phyloP scores from a whole-genome alignment of 202 grass and related monocot genomes.

The Panicum virgatum region DNA sequence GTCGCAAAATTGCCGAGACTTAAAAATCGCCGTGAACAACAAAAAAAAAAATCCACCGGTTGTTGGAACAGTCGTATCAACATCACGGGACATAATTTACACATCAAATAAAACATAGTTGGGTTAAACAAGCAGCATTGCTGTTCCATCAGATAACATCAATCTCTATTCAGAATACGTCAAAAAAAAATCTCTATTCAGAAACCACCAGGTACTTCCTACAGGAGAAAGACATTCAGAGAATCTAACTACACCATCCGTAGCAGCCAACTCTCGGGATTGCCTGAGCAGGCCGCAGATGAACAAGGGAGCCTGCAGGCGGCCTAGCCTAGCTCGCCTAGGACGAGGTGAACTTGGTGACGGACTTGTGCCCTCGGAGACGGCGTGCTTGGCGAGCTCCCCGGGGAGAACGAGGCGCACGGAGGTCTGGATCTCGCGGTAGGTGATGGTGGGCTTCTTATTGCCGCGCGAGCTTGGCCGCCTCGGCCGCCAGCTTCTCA shows the following conservation, averaged over 20 bases:
- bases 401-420: not conserved
- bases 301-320: not conserved
- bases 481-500: not conserved
- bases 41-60: not conserved
- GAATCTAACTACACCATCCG: not conserved
- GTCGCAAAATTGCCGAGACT: not conserved
- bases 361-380: constrained; percentile 3
- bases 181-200: too few relatives aligned
- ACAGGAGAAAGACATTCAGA: not conserved
- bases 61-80: not conserved
- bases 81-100: not conserved
- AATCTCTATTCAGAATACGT: too few relatives aligned
- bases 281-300: too few relatives aligned
- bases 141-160: not conserved
- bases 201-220: not conserved
- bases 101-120: not conserved
- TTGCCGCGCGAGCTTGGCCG: constrained; percentile 18
- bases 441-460: constrained; percentile 16
- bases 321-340: not conserved
- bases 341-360: constrained; percentile 18
- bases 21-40: not conserved
- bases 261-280: too few relatives aligned
- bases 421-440: constrained; percentile 14
- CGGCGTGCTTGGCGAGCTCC: constrained; percentile 20
- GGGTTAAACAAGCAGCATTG: not conserved